Conservation (phyloP, 352 stramenopile species). For the Pythium folliculosum region DNA sequence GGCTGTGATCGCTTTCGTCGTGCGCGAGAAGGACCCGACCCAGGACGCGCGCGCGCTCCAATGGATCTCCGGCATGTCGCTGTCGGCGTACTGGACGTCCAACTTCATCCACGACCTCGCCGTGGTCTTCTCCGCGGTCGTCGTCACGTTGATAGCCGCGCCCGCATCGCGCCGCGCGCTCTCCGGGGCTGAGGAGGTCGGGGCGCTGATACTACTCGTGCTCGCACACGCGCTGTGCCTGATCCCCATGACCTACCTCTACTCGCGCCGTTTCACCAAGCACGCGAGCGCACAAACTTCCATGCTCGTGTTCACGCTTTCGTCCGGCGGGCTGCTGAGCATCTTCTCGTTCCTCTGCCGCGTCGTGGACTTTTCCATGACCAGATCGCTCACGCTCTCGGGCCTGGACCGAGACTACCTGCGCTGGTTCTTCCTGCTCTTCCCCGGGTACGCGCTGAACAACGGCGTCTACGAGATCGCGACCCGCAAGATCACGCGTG, state of each 20-base stretch:
- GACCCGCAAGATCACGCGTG: slow-evolving; percentile 68
- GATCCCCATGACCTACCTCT: slow-evolving; percentile 46
- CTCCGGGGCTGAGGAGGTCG: slow-evolving; percentile 35
- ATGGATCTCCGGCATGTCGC: slow-evolving; percentile 55
- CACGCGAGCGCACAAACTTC: slow-evolving; percentile 64
- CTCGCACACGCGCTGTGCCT: slow-evolving; percentile 45
- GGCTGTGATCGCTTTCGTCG: slow-evolving; percentile 58
- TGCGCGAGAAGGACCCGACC: slow-evolving; percentile 61
- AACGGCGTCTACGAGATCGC: slow-evolving; percentile 59
- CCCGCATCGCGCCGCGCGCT: slow-evolving; percentile 40
- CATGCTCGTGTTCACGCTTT: slow-evolving; percentile 61
- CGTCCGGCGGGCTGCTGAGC: slow-evolving; percentile 56
- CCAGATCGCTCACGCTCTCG: neutral
- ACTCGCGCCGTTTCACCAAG: slow-evolving; percentile 59
- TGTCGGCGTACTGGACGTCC: slow-evolving; percentile 61
- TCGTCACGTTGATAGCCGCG: slow-evolving; percentile 39
- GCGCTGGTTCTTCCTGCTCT: slow-evolving; percentile 19
- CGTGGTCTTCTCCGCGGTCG: slow-evolving; percentile 44
- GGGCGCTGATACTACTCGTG: slow-evolving; percentile 45
- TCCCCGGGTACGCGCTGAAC: slow-evolving; percentile 37
- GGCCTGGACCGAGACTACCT: slow-evolving; percentile 69
- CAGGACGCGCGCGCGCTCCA: slow-evolving; percentile 72
- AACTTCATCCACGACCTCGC: slow-evolving; percentile 59
- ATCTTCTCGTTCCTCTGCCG: slow-evolving; percentile 82
- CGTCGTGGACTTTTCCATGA: slow-evolving; percentile 50